A percentile compares a stretch with the other conserved stretches of the same genome.
Evolutionary conservation across 495 filamentous ascomycete genomes (phyloP).

Genomic region (Penicillium soppii): DNA sequence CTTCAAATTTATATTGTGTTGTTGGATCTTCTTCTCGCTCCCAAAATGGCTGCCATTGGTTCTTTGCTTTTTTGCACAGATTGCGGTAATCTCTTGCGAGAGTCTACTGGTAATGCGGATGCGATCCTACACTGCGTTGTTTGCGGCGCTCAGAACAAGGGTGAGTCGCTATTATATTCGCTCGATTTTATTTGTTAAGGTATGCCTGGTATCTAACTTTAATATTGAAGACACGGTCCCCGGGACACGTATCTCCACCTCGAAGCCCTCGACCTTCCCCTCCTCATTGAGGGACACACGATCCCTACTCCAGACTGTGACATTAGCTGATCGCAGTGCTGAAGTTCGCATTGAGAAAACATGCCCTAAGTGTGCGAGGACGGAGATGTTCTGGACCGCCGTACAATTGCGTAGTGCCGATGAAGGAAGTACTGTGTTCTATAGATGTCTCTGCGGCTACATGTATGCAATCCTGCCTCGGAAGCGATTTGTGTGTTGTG

Average conservation of each 20-base stretch:
- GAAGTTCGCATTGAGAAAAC: constrained; percentile 68
- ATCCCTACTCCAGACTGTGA: constrained; percentile 81
- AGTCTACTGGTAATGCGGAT: constrained; percentile 69
- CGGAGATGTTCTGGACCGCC: constrained; percentile 80
- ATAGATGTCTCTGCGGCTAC: constrained; percentile 79
- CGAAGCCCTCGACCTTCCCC: constrained; percentile 83
- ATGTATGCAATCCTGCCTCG: constrained; percentile 56
- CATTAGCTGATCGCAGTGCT: constrained; percentile 73
- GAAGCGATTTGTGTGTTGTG: background rate
- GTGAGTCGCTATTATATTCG: constrained; percentile 39
- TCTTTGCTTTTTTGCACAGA: constrained; percentile 92
- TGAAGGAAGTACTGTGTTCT: constrained; percentile 91
- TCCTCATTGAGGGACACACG: constrained; percentile 80
- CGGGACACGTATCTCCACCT: constrained; percentile 76
- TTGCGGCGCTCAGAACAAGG: constrained; percentile 81
- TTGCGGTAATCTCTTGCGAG: constrained; percentile 87
- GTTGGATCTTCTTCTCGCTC: background rate
- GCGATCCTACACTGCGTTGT: constrained; percentile 77
- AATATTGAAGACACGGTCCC: constrained; percentile 67
- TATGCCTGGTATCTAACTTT: too few relatives aligned
- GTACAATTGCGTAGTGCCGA: constrained; percentile 89
- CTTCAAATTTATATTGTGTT: too few relatives aligned
- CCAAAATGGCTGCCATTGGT: constrained; percentile 80
- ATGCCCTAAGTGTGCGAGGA: constrained; percentile 77
- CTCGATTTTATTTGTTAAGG: too few relatives aligned